Base-by-base conservation (phyloP, 306 rosid genomes). In the Lotus japonicus region DNA sequence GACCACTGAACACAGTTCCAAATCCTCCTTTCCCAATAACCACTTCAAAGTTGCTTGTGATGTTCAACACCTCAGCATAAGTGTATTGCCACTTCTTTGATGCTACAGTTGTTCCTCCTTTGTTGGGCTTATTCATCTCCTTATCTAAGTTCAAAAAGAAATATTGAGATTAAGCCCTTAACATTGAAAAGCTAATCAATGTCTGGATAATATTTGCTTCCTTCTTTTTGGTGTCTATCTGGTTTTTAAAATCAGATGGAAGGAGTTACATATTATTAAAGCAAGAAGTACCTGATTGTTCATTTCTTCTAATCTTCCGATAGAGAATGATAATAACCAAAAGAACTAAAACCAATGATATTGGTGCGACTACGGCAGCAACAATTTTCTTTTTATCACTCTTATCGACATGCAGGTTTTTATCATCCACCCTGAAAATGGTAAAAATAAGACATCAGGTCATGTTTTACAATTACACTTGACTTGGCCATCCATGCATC, bases 21-120 rank as follows among this genome's bases (percentile, higher is more conserved):
- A 83, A 89, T 67, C 96, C 92, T 26, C 96, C 96, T 52, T 71
- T 86, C 12, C 96, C 92, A 4, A 84, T 79, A 43, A 64, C 69
- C 18, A 42, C 57, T 66, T 86, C 51, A 33, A 86, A 86, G 82
- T 82, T 80, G 54, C 68, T 73, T 66, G 96, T 80, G 66, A 86
- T 86, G 2, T 77, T 66, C 68, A 84, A 43, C 13, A 86, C 83
- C 70, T 86, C 88, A 0, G 59, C 66, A 74, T 74, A 79, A 7
- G 74, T 68, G 45, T 72, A 82, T 53, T 80, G 87, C 56, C 84
- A 82, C 70, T 84, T 89, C 84, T 77, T 86, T 63, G 88, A 66
- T 54, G 84, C 79, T 49, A 89, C 64, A 42, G 51, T 75, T 55
- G 46, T 62, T 66, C 73, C 72, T 50, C 66, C 72, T 57, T 65